A percentile compares a stretch with the other conserved stretches of the same genome.
These are phyloP conservation scores for Asclepias syriaca DNA, from an alignment of 257 asterid species.

Conservation along the genomic window DNA sequence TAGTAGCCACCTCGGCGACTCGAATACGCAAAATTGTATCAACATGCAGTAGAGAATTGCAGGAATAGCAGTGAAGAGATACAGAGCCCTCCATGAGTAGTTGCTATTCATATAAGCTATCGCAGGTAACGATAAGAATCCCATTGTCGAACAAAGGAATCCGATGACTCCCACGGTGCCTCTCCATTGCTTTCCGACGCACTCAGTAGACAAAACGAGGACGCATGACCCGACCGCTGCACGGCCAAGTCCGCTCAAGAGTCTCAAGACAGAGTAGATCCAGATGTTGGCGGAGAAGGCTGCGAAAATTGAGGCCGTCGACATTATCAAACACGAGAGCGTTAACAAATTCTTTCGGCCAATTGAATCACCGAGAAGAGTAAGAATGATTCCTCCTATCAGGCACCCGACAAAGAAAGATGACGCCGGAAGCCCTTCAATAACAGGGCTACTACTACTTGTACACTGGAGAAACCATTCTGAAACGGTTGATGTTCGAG, in stretches of 20 bases:
- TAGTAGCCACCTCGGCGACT: slow-evolving; percentile 51
- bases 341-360: slow-evolving; percentile 45
- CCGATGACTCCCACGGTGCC: slow-evolving; percentile 37
- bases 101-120: slow-evolving; percentile 30
- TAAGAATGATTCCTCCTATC: slow-evolving; percentile 38
- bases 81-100: slow-evolving; percentile 43
- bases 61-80: slow-evolving; percentile 35
- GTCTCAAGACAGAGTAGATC: slow-evolving; percentile 35
- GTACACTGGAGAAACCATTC: slow-evolving; percentile 53
- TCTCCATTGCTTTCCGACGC: slow-evolving; percentile 42
- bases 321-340: slow-evolving; percentile 38
- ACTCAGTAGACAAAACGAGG: slow-evolving; percentile 40
- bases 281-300: slow-evolving; percentile 40
- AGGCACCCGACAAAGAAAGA: slow-evolving; percentile 45
- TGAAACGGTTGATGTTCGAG: slow-evolving; percentile 32
- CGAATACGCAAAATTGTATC: slow-evolving; percentile 29
- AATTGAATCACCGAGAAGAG: slow-evolving; percentile 31
- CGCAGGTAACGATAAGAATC: slow-evolving; percentile 44
- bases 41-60: slow-evolving; percentile 27
- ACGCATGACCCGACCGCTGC: slow-evolving; percentile 35
- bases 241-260: slow-evolving; percentile 38
- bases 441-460: slow-evolving; percentile 11
- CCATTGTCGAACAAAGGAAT: slow-evolving; percentile 32
- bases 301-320: slow-evolving; percentile 24
- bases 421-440: slow-evolving; percentile 47